Conservation (phyloP, 768 basidiomycete species). For the Hortiboletus flavorubellus region DNA sequence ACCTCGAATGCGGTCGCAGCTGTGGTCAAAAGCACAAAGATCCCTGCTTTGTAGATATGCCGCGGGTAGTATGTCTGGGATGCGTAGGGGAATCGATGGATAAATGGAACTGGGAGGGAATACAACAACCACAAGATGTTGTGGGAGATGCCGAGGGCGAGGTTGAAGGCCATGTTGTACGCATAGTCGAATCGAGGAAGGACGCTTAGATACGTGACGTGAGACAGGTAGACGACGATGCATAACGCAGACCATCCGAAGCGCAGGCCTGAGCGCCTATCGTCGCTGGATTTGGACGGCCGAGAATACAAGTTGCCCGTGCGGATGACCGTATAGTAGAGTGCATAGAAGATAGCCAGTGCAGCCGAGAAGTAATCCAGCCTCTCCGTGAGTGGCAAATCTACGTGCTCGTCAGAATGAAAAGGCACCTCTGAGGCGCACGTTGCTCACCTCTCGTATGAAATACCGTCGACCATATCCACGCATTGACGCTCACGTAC, state of each 20-base stretch:
- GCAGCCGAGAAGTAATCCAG: constrained; percentile 96
- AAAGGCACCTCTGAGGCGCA: neutral
- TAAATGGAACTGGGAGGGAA: constrained; percentile 46
- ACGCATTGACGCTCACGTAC: constrained; percentile 77
- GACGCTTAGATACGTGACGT: constrained; percentile 74
- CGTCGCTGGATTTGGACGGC: constrained; percentile 27
- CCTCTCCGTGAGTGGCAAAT: constrained; percentile 80
- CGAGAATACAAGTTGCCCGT: constrained; percentile 67
- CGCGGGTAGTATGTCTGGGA: constrained; percentile 56
- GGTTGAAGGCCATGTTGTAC: constrained; percentile 89
- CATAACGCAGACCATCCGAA: constrained; percentile 51
- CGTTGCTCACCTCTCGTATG: constrained; percentile 80
- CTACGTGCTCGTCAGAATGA: constrained; percentile 38
- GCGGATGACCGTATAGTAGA: constrained; percentile 77
- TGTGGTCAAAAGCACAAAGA: constrained; percentile 69
- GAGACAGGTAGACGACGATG: constrained; percentile 55
- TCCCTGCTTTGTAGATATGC: constrained; percentile 50
- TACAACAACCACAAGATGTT: constrained; percentile 82
- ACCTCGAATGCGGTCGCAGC: constrained; percentile 78
- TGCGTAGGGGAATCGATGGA: constrained; percentile 53
- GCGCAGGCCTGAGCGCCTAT: constrained; percentile 13
- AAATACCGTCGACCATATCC: constrained; percentile 90
- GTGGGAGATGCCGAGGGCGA: constrained; percentile 71
- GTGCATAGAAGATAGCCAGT: constrained; percentile 72
- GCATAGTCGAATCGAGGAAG: constrained; percentile 86